Conservation (phyloP, 2,329 filamentous ascomycete species). For the Parastagonospora nodorum region DNA sequence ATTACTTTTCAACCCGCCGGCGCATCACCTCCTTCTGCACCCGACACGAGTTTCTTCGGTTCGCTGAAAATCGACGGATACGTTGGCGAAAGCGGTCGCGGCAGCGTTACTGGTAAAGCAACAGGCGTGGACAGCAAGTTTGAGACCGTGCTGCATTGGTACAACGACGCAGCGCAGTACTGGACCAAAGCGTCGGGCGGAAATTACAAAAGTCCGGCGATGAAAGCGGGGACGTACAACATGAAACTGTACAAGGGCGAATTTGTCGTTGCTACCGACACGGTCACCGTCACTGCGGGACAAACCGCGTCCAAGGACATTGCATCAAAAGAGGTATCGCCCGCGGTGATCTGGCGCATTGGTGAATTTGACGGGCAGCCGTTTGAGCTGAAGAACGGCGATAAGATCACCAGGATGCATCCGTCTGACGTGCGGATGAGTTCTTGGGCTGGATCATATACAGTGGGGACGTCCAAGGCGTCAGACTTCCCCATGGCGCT, state of each 20-base stretch:
- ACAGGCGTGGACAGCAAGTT: conserved; percentile 20
- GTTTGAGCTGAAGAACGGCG: conserved; percentile 29
- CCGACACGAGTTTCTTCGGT: conserved; percentile 28
- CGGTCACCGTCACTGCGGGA: conserved; percentile 22
- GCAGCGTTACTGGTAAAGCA: conserved; percentile 20
- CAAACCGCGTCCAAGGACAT: conserved; percentile 22
- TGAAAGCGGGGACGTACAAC: conserved; percentile 26
- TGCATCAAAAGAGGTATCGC: conserved; percentile 19
- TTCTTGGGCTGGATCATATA: conserved; percentile 20
- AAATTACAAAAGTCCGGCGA: conserved; percentile 20
- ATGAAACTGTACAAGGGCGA: conserved; percentile 29
- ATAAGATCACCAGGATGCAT: conserved; percentile 31
- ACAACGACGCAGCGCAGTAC: conserved; percentile 65
- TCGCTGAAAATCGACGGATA: conserved; percentile 24
- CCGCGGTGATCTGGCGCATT: conserved; percentile 23
- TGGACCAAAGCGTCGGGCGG: conserved; percentile 50
- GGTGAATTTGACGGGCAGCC: conserved; percentile 29
- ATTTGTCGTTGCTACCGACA: conserved; percentile 22
- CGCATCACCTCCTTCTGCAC: conserved; percentile 18
- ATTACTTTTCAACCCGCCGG: conserved; percentile 22
- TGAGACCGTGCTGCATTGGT: conserved; percentile 59
- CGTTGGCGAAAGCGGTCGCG: conserved; percentile 20
- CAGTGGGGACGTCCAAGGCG: conserved; percentile 18
- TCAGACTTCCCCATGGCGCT: conserved; percentile 29
- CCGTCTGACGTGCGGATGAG: conserved; percentile 25